Evolutionary conservation across 2,329 filamentous ascomycete genomes (phyloP).

Genomic region (Fusarium lateritium): DNA sequence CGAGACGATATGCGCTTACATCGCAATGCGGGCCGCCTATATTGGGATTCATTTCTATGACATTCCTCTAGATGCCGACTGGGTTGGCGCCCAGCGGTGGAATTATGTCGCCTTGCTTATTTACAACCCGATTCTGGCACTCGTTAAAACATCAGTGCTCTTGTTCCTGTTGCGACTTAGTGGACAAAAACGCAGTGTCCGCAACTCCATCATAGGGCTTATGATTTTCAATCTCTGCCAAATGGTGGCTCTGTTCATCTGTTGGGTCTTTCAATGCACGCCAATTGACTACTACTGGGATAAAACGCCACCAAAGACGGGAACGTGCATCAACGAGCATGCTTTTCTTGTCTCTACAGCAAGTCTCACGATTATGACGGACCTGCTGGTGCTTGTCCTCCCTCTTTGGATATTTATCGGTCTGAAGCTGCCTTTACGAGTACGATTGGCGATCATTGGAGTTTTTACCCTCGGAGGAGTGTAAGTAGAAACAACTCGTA

Average conservation of each 20-base stretch:
- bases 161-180: slow-evolving; percentile 60
- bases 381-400: slow-evolving; percentile 57
- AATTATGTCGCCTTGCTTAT: slow-evolving; percentile 58
- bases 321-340: slow-evolving; percentile 53
- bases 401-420: slow-evolving; percentile 59
- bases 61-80: background rate
- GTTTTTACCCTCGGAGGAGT: slow-evolving; percentile 57
- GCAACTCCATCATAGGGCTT: slow-evolving; percentile 48
- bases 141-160: slow-evolving; percentile 62
- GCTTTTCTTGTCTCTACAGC: slow-evolving; percentile 54
- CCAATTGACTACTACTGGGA: slow-evolving; percentile 46
- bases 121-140: slow-evolving; percentile 62
- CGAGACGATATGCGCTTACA: background rate
- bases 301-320: background rate
- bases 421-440: slow-evolving; percentile 55
- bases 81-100: slow-evolving; percentile 45
- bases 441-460: slow-evolving; percentile 57
- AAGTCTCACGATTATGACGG: slow-evolving; percentile 58
- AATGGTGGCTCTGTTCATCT: slow-evolving; percentile 55
- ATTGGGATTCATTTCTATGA: background rate
- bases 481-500: slow-evolving; percentile 47
- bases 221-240: slow-evolving; percentile 54
- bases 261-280: slow-evolving; percentile 58
- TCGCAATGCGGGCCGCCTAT: background rate
- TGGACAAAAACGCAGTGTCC: slow-evolving; percentile 52